Evolutionary conservation across 73 alveolate species (phyloP).

Genomic region (Blepharisma japonicum): DNA sequence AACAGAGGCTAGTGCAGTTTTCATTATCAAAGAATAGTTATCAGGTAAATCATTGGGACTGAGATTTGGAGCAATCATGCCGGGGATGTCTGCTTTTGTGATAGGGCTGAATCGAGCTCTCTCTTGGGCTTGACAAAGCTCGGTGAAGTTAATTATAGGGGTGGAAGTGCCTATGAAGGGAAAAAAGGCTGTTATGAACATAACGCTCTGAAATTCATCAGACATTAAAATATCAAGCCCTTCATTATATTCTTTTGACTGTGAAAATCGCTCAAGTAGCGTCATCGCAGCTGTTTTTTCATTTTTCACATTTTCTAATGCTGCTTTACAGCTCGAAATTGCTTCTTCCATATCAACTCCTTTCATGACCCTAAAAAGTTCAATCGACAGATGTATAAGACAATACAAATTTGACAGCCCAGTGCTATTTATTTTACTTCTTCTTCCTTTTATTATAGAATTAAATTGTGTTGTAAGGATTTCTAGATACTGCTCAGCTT

Average conservation of each 20-base stretch:
- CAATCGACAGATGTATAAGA: not conserved
- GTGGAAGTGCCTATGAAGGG: conserved; percentile 12
- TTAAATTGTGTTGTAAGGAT: not conserved
- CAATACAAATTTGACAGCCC: conserved; percentile 1
- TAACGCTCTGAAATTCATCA: not conserved
- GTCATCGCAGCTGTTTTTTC: not conserved
- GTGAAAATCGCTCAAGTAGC: not conserved
- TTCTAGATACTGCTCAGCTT: conserved; percentile 5
- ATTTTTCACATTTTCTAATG: not conserved
- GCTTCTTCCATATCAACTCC: not conserved
- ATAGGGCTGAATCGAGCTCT: too few relatives aligned
- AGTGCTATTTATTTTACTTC: not conserved
- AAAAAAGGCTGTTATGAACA: not conserved
- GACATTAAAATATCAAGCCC: not conserved
- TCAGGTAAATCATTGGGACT: too few relatives aligned
- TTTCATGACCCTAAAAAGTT: not conserved
- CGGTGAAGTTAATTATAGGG: not conserved
- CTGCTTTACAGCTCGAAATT: not conserved
- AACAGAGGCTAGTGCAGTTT: too few relatives aligned
- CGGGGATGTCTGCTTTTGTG: too few relatives aligned
- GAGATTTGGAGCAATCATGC: too few relatives aligned
- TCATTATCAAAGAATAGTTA: too few relatives aligned
- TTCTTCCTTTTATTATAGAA: not conserved
- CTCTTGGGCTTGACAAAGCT: conserved; percentile 15
- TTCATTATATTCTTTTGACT: not conserved